Base-by-base conservation (phyloP, 1,139 yeast genomes). In the Kodamaea derodonti region DNA sequence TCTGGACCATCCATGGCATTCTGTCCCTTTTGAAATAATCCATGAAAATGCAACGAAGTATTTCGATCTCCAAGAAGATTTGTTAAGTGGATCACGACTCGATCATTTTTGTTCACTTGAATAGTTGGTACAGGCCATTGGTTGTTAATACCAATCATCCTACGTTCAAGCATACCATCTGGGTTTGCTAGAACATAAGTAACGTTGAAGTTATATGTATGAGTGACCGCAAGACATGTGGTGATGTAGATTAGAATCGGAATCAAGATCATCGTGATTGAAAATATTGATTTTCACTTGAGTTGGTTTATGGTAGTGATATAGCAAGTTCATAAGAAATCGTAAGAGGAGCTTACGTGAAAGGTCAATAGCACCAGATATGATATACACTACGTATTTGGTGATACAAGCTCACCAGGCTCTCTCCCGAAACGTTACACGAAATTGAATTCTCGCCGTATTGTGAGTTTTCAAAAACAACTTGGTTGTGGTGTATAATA, bases 1-100 rank as follows among this genome's bases (percentile, higher is more conserved):
- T 80, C 81, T 3, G 92, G 87, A 5, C 94, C 94, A 56, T 84
- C 94, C 85, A 80, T 81, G 51, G 73, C 76, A 43, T 61, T 67
- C 2, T 73, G 57, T 10, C 78, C 78, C 25, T 72, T 69, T 62
- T 79, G 84, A 57, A 79, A 79, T 42, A 84, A 54, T 9, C 94
- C 94, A 46, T 84, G 94, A 72, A 83, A 81, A 58, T 84, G 94
- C 35, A 84, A 57, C 5, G 87, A 73, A 5, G 88, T 78, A 47
- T 77, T 70, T 30, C 61, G 51, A 40, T 71, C 72, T 12, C 55
- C 65, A 36, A 84, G 65, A 3, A 75, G 78, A 52, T 84, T 84
- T 18, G 71, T 73, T 43, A 82, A 66, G 43, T 75, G 72, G 28
- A 84, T 49, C 37, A 72, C 60, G 9, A 84, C 71, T 15, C 82